These are phyloP conservation scores for Dovyalis caffra DNA, from an alignment of 345 rosid genomes.

Conservation along the genomic window DNA sequence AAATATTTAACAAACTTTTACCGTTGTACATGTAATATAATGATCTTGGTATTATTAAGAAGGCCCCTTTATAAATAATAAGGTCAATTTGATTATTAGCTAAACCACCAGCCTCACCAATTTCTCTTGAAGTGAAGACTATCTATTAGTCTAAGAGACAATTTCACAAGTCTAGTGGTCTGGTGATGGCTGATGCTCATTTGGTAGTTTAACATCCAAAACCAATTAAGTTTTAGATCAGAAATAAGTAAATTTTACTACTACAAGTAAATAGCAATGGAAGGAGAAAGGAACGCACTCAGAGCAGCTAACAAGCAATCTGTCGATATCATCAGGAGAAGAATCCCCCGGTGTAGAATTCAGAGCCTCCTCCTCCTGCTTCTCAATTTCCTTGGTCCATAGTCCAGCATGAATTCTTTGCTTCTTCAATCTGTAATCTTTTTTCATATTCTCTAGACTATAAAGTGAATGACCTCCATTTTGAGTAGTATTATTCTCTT, in stretches of 20 bases:
- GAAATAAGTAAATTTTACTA: background rate
- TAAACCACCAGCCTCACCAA: no score
- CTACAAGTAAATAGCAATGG: background rate
- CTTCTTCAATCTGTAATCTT: slow-evolving; percentile 85
- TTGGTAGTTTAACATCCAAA: no score
- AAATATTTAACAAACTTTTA: no score
- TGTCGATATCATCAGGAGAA: slow-evolving; percentile 69
- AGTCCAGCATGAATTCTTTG: slow-evolving; percentile 86
- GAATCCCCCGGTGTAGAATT: slow-evolving; percentile 54
- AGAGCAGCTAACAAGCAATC: slow-evolving; percentile 80
- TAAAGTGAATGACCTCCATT: slow-evolving; percentile 40
- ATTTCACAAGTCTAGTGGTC: no score
- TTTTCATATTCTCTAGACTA: slow-evolving; percentile 82
- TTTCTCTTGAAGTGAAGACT: no score
- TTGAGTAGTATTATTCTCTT: slow-evolving; percentile 17
- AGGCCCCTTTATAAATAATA: no score
- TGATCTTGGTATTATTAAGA: no score
- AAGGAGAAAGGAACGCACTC: slow-evolving; percentile 42
- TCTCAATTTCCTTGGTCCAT: slow-evolving; percentile 92
- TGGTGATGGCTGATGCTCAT: no score
- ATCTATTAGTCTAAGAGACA: no score
- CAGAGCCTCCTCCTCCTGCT: slow-evolving; percentile 50
- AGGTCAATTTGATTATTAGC: no score
- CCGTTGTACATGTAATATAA: no score
- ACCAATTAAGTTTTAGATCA: no score